phyloP scores from a whole-genome alignment of 495 filamentous ascomycete genomes.

The Parathielavia hyrcaniae region DNA sequence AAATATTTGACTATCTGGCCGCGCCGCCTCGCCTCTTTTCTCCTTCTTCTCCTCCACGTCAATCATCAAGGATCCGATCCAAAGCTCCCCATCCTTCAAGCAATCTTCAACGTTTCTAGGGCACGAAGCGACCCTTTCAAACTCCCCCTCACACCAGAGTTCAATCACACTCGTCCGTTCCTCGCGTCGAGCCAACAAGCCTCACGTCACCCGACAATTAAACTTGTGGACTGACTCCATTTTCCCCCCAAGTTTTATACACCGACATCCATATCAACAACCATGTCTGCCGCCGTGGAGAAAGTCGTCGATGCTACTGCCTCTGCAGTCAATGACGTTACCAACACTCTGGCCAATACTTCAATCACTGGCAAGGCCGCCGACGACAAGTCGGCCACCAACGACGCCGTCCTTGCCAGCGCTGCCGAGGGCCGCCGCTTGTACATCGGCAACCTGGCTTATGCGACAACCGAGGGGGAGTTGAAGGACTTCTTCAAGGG shows the following conservation, averaged over 20 bases:
- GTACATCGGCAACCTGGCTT: slow-evolving; percentile 99
- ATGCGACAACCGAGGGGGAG: slow-evolving; percentile 99
- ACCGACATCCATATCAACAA: slow-evolving; percentile 36
- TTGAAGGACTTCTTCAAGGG: slow-evolving; percentile 98
- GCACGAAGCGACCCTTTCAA: slow-evolving; percentile 87
- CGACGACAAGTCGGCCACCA: slow-evolving; percentile 46
- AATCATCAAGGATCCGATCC: slow-evolving; percentile 44
- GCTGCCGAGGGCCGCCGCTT: slow-evolving; percentile 97
- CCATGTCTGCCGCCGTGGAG: slow-evolving; percentile 58
- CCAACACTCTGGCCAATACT: slow-evolving; percentile 75
- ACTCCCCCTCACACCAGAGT: slow-evolving; percentile 54
- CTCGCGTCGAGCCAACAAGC: slow-evolving; percentile 37
- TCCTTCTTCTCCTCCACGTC: slow-evolving; percentile 40
- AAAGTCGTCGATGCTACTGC: slow-evolving; percentile 55
- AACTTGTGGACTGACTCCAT: slow-evolving; percentile 34
- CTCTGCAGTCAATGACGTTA: slow-evolving; percentile 71
- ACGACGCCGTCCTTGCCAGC: slow-evolving; percentile 85
- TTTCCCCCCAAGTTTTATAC: slow-evolving; percentile 27
- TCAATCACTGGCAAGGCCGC: slow-evolving; percentile 54
- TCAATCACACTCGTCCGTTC: slow-evolving; percentile 42
- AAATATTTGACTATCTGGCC: slow-evolving; percentile 45
- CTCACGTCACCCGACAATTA: slow-evolving; percentile 28
- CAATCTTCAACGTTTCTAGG: slow-evolving; percentile 59
- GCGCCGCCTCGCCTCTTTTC: slow-evolving; percentile 35
- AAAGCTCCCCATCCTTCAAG: slow-evolving; percentile 37